A percentile compares a stretch with the other conserved stretches of the same genome.
Evolutionary conservation across 2,329 filamentous ascomycete genomes (phyloP).

Genomic region (Paramyrothecium sp.): DNA sequence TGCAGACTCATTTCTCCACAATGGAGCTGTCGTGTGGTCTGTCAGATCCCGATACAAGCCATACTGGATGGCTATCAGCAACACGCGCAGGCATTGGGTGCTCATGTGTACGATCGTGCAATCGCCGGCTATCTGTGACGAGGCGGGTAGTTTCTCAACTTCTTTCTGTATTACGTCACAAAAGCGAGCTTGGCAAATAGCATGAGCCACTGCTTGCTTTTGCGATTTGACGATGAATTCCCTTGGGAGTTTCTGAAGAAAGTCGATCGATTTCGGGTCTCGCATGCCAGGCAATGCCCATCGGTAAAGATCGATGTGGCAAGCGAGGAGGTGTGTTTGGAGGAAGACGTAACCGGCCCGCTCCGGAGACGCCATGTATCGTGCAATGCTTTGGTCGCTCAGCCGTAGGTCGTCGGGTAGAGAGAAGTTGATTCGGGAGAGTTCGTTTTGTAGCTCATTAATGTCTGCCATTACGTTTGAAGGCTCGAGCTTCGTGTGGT

Average conservation of each 20-base stretch:
- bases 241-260: conserved; percentile 30
- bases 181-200: conserved; percentile 34
- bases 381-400: conserved; percentile 29
- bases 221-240: conserved; percentile 34
- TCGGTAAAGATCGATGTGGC: conserved; percentile 38
- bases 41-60: conserved; percentile 31
- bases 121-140: conserved; percentile 22
- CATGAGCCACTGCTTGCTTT: conserved; percentile 37
- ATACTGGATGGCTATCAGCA: conserved; percentile 33
- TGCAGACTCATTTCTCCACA: conserved; percentile 28
- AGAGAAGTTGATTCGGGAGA: conserved; percentile 32
- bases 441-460: conserved; percentile 32
- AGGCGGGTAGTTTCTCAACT: conserved; percentile 20
- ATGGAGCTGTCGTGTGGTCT: conserved; percentile 33
- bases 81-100: conserved; percentile 26
- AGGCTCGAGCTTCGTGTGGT: conserved; percentile 24
- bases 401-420: conserved; percentile 31
- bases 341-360: conserved; percentile 34
- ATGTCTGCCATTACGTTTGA: conserved; percentile 36
- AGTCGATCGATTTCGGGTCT: conserved; percentile 27
- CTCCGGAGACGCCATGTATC: conserved; percentile 27
- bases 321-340: conserved; percentile 31
- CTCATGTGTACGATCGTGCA: conserved; percentile 28
- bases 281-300: conserved; percentile 34
- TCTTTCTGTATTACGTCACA: conserved; percentile 30